Evolutionary conservation across 805 yeast species (phyloP).

Genomic region (Komagataella pastoris): DNA sequence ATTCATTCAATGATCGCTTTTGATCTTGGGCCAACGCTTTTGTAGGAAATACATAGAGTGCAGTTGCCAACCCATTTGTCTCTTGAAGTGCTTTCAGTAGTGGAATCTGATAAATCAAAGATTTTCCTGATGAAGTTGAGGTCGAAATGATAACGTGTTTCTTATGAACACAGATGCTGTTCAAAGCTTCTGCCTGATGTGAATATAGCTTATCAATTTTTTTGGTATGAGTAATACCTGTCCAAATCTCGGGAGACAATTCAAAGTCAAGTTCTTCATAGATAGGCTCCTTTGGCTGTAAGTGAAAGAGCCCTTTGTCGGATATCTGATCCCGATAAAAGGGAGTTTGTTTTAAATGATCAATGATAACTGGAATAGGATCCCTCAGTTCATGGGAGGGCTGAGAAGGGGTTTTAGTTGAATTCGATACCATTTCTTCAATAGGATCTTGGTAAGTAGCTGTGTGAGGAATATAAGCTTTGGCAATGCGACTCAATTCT

Average conservation of each 20-base stretch:
- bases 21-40: constrained; percentile 98
- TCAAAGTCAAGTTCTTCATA: constrained; percentile 28
- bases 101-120: constrained; percentile 84
- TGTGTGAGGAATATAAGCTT: constrained; percentile 29
- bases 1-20: constrained; percentile 56
- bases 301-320: constrained; percentile 28
- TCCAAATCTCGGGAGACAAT: constrained; percentile 35
- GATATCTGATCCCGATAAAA: constrained; percentile 56
- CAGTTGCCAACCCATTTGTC: constrained; percentile 34
- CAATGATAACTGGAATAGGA: constrained; percentile 34
- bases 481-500: constrained; percentile 22
- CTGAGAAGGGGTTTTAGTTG: constrained; percentile 2
- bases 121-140: constrained; percentile 92
- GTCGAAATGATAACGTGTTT: constrained; percentile 78
- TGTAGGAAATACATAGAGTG: constrained; percentile 89
- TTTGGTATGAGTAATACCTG: constrained; percentile 35
- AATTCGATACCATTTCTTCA: constrained; percentile 33
- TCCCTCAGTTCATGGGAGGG: constrained; percentile 19
- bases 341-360: constrained; percentile 28
- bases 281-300: constrained; percentile 30
- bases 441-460: constrained; percentile 47
- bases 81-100: constrained; percentile 38
- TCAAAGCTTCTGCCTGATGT: constrained; percentile 76
- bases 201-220: constrained; percentile 45
- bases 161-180: constrained; percentile 36